Conservation (phyloP, 495 filamentous ascomycete species). For the Talaromyces ruber region DNA sequence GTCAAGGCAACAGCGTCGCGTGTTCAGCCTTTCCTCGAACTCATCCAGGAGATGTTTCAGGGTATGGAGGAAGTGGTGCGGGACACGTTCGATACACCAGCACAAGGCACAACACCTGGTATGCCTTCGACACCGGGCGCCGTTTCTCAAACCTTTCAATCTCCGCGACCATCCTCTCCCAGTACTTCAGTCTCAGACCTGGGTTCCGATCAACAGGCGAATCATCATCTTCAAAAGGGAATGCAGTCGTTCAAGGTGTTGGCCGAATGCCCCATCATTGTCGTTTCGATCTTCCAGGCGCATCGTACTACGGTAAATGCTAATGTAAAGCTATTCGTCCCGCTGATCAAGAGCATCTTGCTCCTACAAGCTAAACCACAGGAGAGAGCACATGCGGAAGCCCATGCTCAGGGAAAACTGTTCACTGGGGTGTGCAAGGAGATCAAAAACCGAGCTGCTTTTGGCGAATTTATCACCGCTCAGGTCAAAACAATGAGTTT, state of each 20-base stretch:
- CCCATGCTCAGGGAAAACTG: slow-evolving; percentile 61
- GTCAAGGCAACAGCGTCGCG: slow-evolving; percentile 67
- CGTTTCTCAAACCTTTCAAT: slow-evolving; percentile 64
- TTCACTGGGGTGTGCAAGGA: slow-evolving; percentile 92
- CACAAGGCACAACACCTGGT: slow-evolving; percentile 52
- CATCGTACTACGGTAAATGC: slow-evolving; percentile 67
- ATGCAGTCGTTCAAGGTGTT: slow-evolving; percentile 99
- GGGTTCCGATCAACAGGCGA: slow-evolving; percentile 70
- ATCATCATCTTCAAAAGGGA: slow-evolving; percentile 71
- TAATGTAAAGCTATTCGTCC: slow-evolving; percentile 90
- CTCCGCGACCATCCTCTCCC: slow-evolving; percentile 82
- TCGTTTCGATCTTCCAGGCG: slow-evolving; percentile 95
- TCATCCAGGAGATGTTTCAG: slow-evolving; percentile 94
- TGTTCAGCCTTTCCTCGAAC: slow-evolving; percentile 80
- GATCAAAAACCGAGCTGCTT: slow-evolving; percentile 88
- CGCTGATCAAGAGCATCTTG: slow-evolving; percentile 84
- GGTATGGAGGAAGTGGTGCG: slow-evolving; percentile 86
- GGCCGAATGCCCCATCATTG: slow-evolving; percentile 95
- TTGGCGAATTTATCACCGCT: slow-evolving; percentile 94
- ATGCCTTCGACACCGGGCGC: slow-evolving; percentile 74
- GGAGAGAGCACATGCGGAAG: slow-evolving; percentile 81
- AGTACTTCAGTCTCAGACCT: slow-evolving; percentile 70
- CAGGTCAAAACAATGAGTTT: slow-evolving; percentile 99
- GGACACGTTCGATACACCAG: slow-evolving; percentile 79
- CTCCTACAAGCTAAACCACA: slow-evolving; percentile 89